These are phyloP conservation scores for Mycena venus DNA, from an alignment of 768 basidiomycete species.

Conservation along the genomic window DNA sequence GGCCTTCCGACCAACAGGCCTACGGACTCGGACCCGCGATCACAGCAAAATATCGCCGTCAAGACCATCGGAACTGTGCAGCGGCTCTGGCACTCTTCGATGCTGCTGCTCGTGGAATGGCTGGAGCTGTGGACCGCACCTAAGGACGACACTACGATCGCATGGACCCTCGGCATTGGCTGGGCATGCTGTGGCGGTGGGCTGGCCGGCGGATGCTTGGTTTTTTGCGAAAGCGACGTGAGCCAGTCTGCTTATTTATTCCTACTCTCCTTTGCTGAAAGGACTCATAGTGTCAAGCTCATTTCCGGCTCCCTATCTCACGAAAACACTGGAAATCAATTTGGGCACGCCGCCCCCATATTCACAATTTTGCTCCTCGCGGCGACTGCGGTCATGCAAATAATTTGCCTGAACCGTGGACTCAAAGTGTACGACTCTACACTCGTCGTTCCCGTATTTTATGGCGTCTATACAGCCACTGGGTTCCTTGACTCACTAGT, in stretches of 20 bases:
- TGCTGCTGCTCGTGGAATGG: slow-evolving; percentile 69
- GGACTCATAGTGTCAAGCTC: slow-evolving; percentile 76
- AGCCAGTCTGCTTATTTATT: slow-evolving; percentile 39
- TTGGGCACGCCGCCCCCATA: slow-evolving; percentile 85
- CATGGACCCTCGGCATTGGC: slow-evolving; percentile 92
- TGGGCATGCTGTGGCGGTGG: slow-evolving; percentile 96
- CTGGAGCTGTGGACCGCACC: slow-evolving; percentile 83
- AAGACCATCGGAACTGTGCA: slow-evolving; percentile 47
- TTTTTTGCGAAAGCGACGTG: slow-evolving; percentile 84
- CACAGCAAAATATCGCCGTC: slow-evolving; percentile 13
- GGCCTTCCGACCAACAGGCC: slow-evolving; percentile 44
- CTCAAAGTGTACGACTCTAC: slow-evolving; percentile 93
- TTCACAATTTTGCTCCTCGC: slow-evolving; percentile 79
- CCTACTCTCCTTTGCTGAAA: background rate
- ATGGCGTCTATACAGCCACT: slow-evolving; percentile 89
- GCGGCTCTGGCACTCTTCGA: slow-evolving; percentile 58
- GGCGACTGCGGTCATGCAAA: slow-evolving; percentile 88
- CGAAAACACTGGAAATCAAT: slow-evolving; percentile 88
- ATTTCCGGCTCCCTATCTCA: slow-evolving; percentile 83
- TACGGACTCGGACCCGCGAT: slow-evolving; percentile 9
- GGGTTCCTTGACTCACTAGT: slow-evolving; percentile 70
- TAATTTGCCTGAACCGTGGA: slow-evolving; percentile 91
- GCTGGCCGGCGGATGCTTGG: slow-evolving; percentile 89
- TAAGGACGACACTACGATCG: slow-evolving; percentile 87
- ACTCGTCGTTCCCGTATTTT: slow-evolving; percentile 94